Base-by-base conservation (phyloP, 1,284 basidiomycete genomes). In the Leccinum cinnamomeum region DNA sequence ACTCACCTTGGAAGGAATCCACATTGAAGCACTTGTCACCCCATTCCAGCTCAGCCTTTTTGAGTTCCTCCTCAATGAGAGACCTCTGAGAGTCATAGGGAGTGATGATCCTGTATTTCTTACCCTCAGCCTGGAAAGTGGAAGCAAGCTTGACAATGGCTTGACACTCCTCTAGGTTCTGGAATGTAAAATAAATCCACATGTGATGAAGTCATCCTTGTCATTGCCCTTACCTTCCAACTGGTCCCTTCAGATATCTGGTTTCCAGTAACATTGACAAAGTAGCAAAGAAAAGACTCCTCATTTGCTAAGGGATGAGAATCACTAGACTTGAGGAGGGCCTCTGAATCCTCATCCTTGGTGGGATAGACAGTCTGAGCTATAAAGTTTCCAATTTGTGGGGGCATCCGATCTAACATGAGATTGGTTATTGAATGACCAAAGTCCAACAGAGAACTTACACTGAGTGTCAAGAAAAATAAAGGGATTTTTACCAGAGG, bases 311-410 rank as follows among this genome's bases (percentile, higher is more conserved):
- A 71, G 18, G 77, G 72, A 65, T 87, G 85, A 4, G 51, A 0
- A 1, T 80, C 74, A 68, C 79, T 81, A 2, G 86, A 87, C 5
- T 79, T 74, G 6, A 88, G 81, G 2, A 64, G 57, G 1, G 70
- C 35, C 4, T 63, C 48, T 57, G 48, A 16, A 28, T 59, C 30
- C 58, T 80, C 35, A 39, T 30, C 11, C 62, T 81, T 66, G 20
- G 71, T 62, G 23, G 86, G 76, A 77, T 92, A 92, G 5, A 92
- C 79, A 62, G 78, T 76, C 54, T 80, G 68, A 28, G 89, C 91
- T 56, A 92, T 88, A 59, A 90, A 86, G 7, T 79, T 65, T n/a
- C 90, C 90, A 78, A 91, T 86, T 65, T 89, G 82, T 50, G 83
- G 81, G 62, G 91, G 90, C 89, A 92, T 91, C 2, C 91, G 84